Evolutionary conservation across 768 basidiomycete species (phyloP), one percentile per base, ranked within the genome.

Genomic region (Cystobasidium tubakii): DNA sequence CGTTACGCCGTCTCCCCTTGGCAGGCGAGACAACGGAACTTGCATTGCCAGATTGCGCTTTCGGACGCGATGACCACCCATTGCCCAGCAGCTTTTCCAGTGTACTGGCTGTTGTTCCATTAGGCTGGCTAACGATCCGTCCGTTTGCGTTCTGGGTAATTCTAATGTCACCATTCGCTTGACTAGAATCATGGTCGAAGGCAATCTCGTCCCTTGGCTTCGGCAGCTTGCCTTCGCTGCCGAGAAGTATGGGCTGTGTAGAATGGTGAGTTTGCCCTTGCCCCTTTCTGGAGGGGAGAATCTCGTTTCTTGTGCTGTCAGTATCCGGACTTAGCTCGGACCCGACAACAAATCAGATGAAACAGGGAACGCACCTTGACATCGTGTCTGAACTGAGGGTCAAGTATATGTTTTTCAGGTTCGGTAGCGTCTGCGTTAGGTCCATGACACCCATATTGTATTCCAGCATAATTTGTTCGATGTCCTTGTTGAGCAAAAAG

Each of bases 401-500:
- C n/a, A 75, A 44, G n/a, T 74, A 55, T 21, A 75, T 36, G 39
- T 71, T 75, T 69, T 75, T 75, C 76, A 99, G 85, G 83, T 99
- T 99, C 50, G 94, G 93, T 33, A 99, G 84, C 1, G 96, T 98
- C 80, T 99, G 94, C 62, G 94, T 87, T 83, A 95, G 88, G 82
- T 99, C 96, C 77, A 95, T 82, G 25, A 92, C 89, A 53, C 89
- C 88, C 71, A 98, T 83, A 79, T 90, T 87, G n/a, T 89, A 88
- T 85, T 85, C 65, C 46, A 77, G 65, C 78, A 78, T 77, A 36
- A 94, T 93, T 86, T 93, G 84, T 83, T 99, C 95, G 76, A 99
- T 93, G 81, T 99, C 85, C 82, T 98, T 99, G 83, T 99, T 99
- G 36, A 98, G 84, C 50, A 99, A 82, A 81, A 93, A 98, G 2